Evolutionary conservation across 1,284 basidiomycete genomes (phyloP).

Genomic region (Thelephora terrestris): DNA sequence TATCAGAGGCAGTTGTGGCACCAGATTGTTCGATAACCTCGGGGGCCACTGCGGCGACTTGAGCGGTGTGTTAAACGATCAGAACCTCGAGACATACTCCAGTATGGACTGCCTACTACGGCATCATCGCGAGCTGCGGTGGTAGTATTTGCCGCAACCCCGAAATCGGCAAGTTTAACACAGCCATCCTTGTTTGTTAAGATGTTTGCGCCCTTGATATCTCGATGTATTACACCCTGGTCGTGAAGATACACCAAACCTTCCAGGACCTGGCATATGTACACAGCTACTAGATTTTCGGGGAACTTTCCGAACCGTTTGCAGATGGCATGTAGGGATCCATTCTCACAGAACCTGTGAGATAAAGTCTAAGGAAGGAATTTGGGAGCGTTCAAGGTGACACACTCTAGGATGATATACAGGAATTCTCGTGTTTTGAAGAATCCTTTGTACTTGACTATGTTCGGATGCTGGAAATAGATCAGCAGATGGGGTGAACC

Average conservation of each 20-base stretch:
- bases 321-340: slow-evolving; percentile 89
- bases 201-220: slow-evolving; percentile 97
- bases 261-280: slow-evolving; percentile 90
- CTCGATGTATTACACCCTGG: slow-evolving; percentile 96
- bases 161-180: slow-evolving; percentile 92
- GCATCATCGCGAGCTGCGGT: slow-evolving; percentile 70
- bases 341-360: slow-evolving; percentile 91
- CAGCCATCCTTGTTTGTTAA: slow-evolving; percentile 98
- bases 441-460: slow-evolving; percentile 98
- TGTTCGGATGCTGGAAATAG: slow-evolving; percentile 68
- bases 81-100: slow-evolving; percentile 48
- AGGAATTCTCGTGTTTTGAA: slow-evolving; percentile 90
- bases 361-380: neutral
- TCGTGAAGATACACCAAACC: slow-evolving; percentile 93
- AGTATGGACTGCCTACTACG: slow-evolving; percentile 95
- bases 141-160: slow-evolving; percentile 72
- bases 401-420: slow-evolving; percentile 90
- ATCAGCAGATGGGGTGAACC: slow-evolving; percentile 1
- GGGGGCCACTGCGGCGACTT: slow-evolving; percentile 68
- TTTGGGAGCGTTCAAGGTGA: slow-evolving; percentile 4
- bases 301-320: slow-evolving; percentile 98
- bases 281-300: slow-evolving; percentile 91
- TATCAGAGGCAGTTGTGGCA: slow-evolving; percentile 93
- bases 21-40: slow-evolving; percentile 97
- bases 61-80: slow-evolving; percentile 11